A percentile compares a stretch with the other conserved stretches of the same genome.
These are phyloP conservation scores for Babesia caballi DNA, from an alignment of 169 alveolate genomes.

Conservation along the genomic window DNA sequence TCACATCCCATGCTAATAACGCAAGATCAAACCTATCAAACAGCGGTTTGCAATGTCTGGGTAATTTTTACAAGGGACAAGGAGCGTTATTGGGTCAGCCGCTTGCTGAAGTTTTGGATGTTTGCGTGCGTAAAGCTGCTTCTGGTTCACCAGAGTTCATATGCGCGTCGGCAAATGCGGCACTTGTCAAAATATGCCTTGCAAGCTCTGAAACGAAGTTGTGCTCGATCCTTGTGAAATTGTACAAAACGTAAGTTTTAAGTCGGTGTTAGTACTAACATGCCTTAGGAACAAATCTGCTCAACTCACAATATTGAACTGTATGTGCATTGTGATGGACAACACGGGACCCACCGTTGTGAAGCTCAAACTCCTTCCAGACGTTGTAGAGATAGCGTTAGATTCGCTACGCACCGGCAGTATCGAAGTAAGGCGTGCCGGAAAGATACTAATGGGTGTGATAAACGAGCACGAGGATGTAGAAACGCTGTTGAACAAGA, in stretches of 20 bases:
- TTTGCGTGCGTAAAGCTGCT: slow-evolving; percentile 41
- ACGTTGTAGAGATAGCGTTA: slow-evolving; percentile 13
- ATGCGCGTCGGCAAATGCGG: slow-evolving; percentile 27
- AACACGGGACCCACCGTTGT: slow-evolving; percentile 28
- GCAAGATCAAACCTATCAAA: slow-evolving; percentile 50
- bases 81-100: slow-evolving; percentile 9
- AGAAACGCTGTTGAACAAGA: slow-evolving; percentile 5
- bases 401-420: slow-evolving; percentile 39
- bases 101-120: slow-evolving; percentile 19
- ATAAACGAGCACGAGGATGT: slow-evolving; percentile 21
- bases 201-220: slow-evolving; percentile 22
- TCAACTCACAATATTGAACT: slow-evolving; percentile 21
- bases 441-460: slow-evolving; percentile 30
- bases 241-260: slow-evolving; percentile 32
- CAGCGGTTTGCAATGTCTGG: slow-evolving; percentile 48
- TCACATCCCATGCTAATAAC: slow-evolving; percentile 33
- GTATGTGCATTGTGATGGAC: slow-evolving; percentile 45
- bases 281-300: slow-evolving; percentile 39
- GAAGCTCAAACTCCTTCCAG: slow-evolving; percentile 35
- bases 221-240: slow-evolving; percentile 3
- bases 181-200: slow-evolving; percentile 41
- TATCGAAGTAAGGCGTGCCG: slow-evolving; percentile 20
- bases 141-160: slow-evolving; percentile 64
- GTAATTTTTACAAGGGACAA: slow-evolving; percentile 10
- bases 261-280: background rate